Conservation (phyloP, 305 asterid species). For the Nicotiana rustica region DNA sequence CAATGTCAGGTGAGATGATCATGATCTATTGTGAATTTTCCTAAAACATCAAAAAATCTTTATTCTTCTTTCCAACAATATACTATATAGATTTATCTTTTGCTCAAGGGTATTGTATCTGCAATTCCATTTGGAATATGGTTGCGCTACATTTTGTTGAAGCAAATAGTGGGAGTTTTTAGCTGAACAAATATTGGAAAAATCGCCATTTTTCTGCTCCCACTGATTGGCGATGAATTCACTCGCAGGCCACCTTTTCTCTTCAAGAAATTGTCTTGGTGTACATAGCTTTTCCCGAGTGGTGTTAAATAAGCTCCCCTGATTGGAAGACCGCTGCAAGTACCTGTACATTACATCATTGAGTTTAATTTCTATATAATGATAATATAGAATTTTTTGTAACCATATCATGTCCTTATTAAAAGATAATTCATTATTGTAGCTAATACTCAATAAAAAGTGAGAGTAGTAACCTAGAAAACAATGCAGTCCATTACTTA, state of each 20-base stretch:
- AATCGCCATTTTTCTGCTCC: slow-evolving; percentile 44
- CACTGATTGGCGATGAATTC: slow-evolving; percentile 45
- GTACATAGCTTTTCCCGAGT: slow-evolving; percentile 34
- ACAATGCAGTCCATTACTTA: neutral
- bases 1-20: too few species aligned
- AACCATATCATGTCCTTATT: too few species aligned
- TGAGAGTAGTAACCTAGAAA: neutral
- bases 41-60: too few species aligned
- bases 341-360: slow-evolving; percentile 37
- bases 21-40: too few species aligned
- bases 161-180: neutral
- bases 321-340: slow-evolving; percentile 52
- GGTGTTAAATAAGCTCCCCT: slow-evolving; percentile 38
- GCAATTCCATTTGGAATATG: slow-evolving; percentile 34
- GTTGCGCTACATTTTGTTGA: slow-evolving; percentile 30
- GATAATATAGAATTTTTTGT: neutral
- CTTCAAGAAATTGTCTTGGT: slow-evolving; percentile 48
- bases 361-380: neutral
- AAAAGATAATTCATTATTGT: too few species aligned
- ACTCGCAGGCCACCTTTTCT: slow-evolving; percentile 62
- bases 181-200: slow-evolving; percentile 41
- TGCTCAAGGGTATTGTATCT: neutral
- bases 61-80: too few species aligned
- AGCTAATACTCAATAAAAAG: too few species aligned
- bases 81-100: too few species aligned